Evolutionary conservation across 805 yeast genomes (phyloP), one percentile per base, ranked within the genome.

Genomic region (Candida koratica): DNA sequence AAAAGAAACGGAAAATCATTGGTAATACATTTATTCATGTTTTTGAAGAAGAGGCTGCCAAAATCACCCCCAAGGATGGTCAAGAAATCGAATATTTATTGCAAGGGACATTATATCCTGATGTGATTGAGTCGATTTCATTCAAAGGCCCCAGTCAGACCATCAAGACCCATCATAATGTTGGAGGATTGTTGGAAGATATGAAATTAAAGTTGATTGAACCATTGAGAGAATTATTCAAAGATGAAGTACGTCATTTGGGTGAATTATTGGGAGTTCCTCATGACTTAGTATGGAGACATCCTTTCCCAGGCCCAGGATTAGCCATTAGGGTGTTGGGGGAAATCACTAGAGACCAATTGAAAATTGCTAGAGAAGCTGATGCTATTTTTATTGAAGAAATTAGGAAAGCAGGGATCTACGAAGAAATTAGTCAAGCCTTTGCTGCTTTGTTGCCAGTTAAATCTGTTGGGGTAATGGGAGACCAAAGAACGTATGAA

Each of bases 241-340:
- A 93, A 71, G 99, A 93, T 64, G 99, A 93, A 75, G 99, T 93
- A 41, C 87, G 99, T 67, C 85, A 82, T 53, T 73, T 93, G 51
- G 99, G 99, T 67, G 86, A 87, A 71, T 68, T 93, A 36, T 70
- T 93, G 69, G 96, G 96, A 34, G 90, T 93, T 53, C 94, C 97
- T 23, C 93, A 86, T 58, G 97, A 93, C 53, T 76, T 93, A 52
- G 97, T 93, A 49, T 90, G 97, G 97, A 86, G 99, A 75, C 99
- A 93, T 62, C 99, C 99, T 39, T 93, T 93, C 95, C 99, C 99
- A 54, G 99, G 99, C 61, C 99, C 99, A 61, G 99, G 99, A 72
- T 84, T 93, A 59, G 99, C 97, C 51, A 93, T 93, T 63, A 83
- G 99, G 69, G 94, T 93, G 38, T 73, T 93, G 32, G 99, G 99